phyloP scores from a whole-genome alignment of 2,329 filamentous ascomycete species.

The Ceratocystis cacaofunesta region DNA sequence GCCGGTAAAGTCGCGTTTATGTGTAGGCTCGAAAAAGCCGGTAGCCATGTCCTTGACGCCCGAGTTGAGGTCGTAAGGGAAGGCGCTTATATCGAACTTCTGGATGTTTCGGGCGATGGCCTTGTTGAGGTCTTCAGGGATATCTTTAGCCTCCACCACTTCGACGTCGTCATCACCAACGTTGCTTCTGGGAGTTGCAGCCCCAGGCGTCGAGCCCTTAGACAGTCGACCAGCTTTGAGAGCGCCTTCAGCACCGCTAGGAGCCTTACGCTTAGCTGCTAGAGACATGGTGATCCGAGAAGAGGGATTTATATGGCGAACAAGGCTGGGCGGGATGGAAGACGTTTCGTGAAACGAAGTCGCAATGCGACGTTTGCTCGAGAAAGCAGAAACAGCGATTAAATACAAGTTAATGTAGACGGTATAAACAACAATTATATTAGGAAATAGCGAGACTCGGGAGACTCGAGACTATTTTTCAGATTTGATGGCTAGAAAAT shows the following conservation, averaged over 20 bases:
- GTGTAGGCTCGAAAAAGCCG: slow-evolving; percentile 30
- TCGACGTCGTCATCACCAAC: slow-evolving; percentile 38
- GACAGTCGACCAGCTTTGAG: slow-evolving; percentile 43
- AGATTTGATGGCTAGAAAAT: neutral
- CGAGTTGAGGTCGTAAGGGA: slow-evolving; percentile 20
- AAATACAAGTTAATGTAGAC: neutral
- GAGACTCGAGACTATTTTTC: neutral
- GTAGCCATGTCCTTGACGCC: slow-evolving; percentile 30
- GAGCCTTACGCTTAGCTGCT: slow-evolving; percentile 51
- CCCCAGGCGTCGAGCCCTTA: slow-evolving; percentile 44
- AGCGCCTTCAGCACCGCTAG: slow-evolving; percentile 31
- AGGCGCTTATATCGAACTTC: slow-evolving; percentile 46
- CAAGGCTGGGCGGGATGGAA: neutral
- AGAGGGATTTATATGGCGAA: neutral
- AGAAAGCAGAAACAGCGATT: neutral
- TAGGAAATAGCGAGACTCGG: neutral
- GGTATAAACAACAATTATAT: neutral
- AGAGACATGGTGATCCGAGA: slow-evolving; percentile 37
- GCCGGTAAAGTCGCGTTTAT: slow-evolving; percentile 57
- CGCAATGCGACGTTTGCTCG: neutral
- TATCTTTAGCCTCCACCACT: slow-evolving; percentile 29
- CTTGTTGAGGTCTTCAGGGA: slow-evolving; percentile 30
- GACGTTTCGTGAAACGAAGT: neutral
- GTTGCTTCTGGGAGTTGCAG: slow-evolving; percentile 43
- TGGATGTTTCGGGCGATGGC: slow-evolving; percentile 39